Evolutionary conservation across 2,329 filamentous ascomycete species (phyloP).

Genomic region (Colletotrichum sp.): DNA sequence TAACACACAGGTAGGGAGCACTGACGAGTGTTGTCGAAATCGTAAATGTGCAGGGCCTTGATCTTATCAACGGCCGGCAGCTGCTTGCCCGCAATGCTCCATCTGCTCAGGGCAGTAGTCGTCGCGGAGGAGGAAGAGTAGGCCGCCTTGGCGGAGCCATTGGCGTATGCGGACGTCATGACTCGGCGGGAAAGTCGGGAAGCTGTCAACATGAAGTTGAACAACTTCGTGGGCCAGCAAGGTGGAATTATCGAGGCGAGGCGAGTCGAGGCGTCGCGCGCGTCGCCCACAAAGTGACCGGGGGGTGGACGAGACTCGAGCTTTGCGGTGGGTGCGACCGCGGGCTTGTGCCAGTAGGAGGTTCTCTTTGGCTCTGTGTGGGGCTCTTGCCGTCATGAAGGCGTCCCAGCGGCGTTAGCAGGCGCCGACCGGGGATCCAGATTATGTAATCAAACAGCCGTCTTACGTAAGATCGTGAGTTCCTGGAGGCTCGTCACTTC

Average conservation of each 20-base stretch:
- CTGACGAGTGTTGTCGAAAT: conserved; percentile 93
- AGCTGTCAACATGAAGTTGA: conserved; percentile 24
- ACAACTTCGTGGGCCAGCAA: conserved; percentile 1
- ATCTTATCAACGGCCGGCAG: conserved; percentile 71
- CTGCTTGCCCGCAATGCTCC: conserved; percentile 79
- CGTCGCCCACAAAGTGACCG: neutral
- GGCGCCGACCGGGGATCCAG: neutral
- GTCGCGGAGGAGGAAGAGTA: conserved; percentile 47
- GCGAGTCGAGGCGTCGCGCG: conserved; percentile 1
- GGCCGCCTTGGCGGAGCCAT: conserved; percentile 21
- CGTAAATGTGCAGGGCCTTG: conserved; percentile 87
- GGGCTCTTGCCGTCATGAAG: conserved; percentile 1
- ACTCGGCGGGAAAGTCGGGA: conserved; percentile 21
- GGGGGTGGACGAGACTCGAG: neutral
- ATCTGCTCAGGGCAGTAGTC: conserved; percentile 78
- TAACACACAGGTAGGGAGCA: neutral
- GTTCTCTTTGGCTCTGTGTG: neutral
- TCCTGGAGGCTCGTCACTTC: neutral
- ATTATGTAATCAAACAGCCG: neutral
- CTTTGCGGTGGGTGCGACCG: conserved; percentile 1
- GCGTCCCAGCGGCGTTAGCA: neutral
- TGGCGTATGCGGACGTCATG: conserved; percentile 23
- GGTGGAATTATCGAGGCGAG: neutral
- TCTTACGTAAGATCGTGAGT: neutral
- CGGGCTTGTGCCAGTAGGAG: conserved; percentile 13